Evolutionary conservation across 164 flowering plant species (phyloP).

Genomic region (Nelumbo lutea): DNA sequence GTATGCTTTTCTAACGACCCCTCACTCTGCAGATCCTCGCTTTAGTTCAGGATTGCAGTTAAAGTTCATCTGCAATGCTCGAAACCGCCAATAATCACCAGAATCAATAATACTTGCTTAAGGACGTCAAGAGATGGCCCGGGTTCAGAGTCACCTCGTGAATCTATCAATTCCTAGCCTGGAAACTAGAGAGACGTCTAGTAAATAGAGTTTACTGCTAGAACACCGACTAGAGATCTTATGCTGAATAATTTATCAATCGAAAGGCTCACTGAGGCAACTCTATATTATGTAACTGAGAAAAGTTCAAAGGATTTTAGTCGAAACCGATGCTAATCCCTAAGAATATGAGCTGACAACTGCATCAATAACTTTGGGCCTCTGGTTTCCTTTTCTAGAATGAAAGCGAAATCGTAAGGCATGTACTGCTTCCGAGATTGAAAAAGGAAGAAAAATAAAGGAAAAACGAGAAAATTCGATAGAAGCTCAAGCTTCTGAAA

Average conservation of each 20-base stretch:
- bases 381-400: not conserved
- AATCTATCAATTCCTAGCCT: not conserved
- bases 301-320: not conserved
- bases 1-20: conserved; percentile 1
- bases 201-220: not conserved
- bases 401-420: not conserved
- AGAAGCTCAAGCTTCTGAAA: not conserved
- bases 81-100: not conserved
- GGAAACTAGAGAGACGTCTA: not conserved
- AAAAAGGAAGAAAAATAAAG: not conserved
- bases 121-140: not conserved
- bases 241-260: not conserved
- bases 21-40: not conserved
- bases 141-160: not conserved
- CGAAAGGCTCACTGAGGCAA: not conserved
- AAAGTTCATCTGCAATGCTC: conserved; percentile 1
- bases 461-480: not conserved
- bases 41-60: not conserved
- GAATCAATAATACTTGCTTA: not conserved
- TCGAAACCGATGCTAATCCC: not conserved
- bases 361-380: not conserved
- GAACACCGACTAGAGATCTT: not conserved
- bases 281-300: not conserved
- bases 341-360: not conserved
- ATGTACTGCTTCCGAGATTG: not conserved